phyloP scores from a whole-genome alignment of 345 rosid species.

The Isatis tinctoria region DNA sequence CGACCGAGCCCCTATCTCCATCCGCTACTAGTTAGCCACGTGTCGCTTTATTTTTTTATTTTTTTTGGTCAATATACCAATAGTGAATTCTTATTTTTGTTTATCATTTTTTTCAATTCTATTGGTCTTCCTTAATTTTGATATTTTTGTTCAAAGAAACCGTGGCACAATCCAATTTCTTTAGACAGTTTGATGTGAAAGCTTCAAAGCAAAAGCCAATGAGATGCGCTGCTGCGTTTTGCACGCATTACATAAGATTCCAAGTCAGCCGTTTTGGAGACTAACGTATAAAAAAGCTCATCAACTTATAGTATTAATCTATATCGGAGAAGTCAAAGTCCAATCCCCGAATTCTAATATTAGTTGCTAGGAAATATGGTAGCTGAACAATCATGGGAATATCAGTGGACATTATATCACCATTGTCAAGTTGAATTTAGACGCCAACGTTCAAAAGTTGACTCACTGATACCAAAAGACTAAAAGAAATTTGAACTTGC shows the following conservation, averaged over 20 bases:
- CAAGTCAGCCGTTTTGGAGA: not conserved
- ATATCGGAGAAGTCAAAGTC: conserved; percentile 9
- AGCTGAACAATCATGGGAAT: not conserved
- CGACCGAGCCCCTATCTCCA: conserved; percentile 32
- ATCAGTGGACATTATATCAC: not conserved
- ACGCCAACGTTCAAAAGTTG: conserved; percentile 16
- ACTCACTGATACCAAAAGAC: conserved; percentile 2
- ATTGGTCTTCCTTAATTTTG: not conserved
- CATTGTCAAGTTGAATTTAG: conserved; percentile 12
- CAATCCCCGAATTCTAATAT: not conserved
- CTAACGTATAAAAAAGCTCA: not conserved
- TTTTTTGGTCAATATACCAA: not conserved
- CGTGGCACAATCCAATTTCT: not conserved
- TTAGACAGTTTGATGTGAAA: conserved; percentile 12
- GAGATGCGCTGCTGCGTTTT: not conserved
- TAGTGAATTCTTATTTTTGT: not conserved
- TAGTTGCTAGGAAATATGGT: not conserved
- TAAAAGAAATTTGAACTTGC: not conserved
- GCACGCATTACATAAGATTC: not conserved
- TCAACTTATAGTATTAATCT: not conserved
- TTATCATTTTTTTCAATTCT: not conserved
- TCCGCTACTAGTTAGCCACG: conserved; percentile 29
- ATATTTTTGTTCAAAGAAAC: not conserved
- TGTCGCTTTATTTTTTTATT: not conserved
- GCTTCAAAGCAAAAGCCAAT: conserved; percentile 1